phyloP scores from a whole-genome alignment of 1,284 basidiomycete genomes.

The Ustanciosporium gigantosporum region DNA sequence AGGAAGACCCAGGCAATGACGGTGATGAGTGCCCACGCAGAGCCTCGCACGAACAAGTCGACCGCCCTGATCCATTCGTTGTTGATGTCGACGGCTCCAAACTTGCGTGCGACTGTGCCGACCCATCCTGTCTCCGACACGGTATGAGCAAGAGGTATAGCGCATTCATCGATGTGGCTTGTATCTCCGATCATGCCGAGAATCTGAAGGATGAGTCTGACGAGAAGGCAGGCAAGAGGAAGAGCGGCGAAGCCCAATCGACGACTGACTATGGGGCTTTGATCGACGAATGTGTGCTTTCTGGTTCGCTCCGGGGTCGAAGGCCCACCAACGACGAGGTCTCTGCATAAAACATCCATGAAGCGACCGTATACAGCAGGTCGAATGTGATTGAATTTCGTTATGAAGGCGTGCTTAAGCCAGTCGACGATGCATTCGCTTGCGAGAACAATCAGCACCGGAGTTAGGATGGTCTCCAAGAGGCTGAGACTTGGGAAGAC shows the following conservation, averaged over 20 bases:
- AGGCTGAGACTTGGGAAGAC: constrained; percentile 61
- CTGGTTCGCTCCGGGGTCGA: constrained; percentile 14
- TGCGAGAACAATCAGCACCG: constrained; percentile 83
- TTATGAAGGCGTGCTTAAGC: constrained; percentile 99
- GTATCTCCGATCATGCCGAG: constrained; percentile 67
- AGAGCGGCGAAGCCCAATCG: constrained; percentile 90
- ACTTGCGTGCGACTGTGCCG: constrained; percentile 22
- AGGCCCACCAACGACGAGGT: constrained; percentile 80
- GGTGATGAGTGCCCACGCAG: constrained; percentile 37
- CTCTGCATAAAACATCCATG: constrained; percentile 92
- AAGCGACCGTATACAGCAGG: constrained; percentile 94
- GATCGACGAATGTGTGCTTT: constrained; percentile 86
- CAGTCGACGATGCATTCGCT: constrained; percentile 97
- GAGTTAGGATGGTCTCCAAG: constrained; percentile 89
- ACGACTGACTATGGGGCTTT: constrained; percentile 89
- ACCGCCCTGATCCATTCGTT: constrained; percentile 20
- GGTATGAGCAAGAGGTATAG: constrained; percentile 16
- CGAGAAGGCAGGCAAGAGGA: constrained; percentile 86
- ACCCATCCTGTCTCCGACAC: constrained; percentile 22
- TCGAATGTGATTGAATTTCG: constrained; percentile 86
- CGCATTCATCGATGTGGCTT: constrained; percentile 62
- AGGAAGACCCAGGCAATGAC: constrained; percentile 49
- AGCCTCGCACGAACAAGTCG: constrained; percentile 27
- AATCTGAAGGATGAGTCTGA: constrained; percentile 84
- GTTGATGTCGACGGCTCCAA: constrained; percentile 30